Evolutionary conservation across 2,329 filamentous ascomycete species (phyloP).

Genomic region (Purpureocillium takamizusanense): DNA sequence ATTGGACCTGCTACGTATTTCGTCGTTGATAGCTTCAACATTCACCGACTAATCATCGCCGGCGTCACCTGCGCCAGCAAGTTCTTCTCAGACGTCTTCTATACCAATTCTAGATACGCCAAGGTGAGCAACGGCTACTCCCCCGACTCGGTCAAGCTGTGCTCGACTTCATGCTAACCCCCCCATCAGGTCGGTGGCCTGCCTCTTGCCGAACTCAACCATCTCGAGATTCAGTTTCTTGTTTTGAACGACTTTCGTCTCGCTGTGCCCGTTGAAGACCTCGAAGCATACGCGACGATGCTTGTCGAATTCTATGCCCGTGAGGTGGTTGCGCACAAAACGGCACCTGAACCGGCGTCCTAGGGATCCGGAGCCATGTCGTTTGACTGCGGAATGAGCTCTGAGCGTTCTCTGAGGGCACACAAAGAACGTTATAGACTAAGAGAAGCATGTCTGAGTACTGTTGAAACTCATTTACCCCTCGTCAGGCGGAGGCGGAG

Average conservation of each 20-base stretch:
- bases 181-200: constrained; percentile 74
- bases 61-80: constrained; percentile 98
- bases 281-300: constrained; percentile 97
- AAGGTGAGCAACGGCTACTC: constrained; percentile 57
- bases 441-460: too few relatives aligned
- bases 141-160: not conserved
- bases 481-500: too few relatives aligned
- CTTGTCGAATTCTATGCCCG: constrained; percentile 94
- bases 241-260: constrained; percentile 93
- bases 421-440: too few relatives aligned
- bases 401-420: too few relatives aligned
- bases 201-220: constrained; percentile 85
- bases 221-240: constrained; percentile 91
- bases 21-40: constrained; percentile 98
- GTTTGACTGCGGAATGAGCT: too few relatives aligned
- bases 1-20: constrained; percentile 52
- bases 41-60: constrained; percentile 91
- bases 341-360: not conserved
- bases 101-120: constrained; percentile 97
- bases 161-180: constrained; percentile 8
- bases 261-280: constrained; percentile 84
- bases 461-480: too few relatives aligned
- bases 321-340: constrained; percentile 55
- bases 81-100: constrained; percentile 98
- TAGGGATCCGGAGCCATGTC: too few relatives aligned